These are phyloP conservation scores for Magnaporthiopsis poae DNA, from an alignment of 2,329 filamentous ascomycete species.

Conservation along the genomic window DNA sequence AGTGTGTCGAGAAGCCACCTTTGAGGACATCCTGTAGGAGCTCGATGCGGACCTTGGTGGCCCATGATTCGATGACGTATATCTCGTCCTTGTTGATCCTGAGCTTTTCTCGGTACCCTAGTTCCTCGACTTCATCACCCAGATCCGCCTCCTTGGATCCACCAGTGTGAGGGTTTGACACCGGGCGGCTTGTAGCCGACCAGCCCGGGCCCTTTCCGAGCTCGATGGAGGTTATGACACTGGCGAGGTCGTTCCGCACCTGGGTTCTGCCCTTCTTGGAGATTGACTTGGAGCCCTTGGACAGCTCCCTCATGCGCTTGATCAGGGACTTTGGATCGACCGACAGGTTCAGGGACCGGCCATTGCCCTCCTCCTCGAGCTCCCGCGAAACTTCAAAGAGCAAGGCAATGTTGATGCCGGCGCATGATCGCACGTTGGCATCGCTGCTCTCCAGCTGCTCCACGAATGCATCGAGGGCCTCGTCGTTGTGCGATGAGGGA, in stretches of 20 bases:
- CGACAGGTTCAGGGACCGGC: constrained; percentile 37
- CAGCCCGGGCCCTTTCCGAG: constrained; percentile 45
- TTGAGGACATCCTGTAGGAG: constrained; percentile 39
- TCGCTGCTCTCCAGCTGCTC: constrained; percentile 75
- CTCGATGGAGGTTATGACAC: constrained; percentile 45
- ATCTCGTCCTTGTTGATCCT: constrained; percentile 21
- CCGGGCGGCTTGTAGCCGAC: constrained; percentile 35
- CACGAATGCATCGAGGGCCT: constrained; percentile 68
- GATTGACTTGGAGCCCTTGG: constrained; percentile 37
- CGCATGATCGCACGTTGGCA: constrained; percentile 62
- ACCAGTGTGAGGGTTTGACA: constrained; percentile 32
- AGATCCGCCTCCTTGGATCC: constrained; percentile 31
- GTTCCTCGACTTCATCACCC: constrained; percentile 33
- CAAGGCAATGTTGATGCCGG: constrained; percentile 71
- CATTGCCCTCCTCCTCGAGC: constrained; percentile 36
- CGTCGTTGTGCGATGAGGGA: constrained; percentile 56
- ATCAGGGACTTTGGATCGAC: constrained; percentile 41
- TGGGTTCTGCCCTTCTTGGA: constrained; percentile 40
- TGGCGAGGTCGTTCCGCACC: constrained; percentile 38
- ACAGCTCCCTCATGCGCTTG: constrained; percentile 37
- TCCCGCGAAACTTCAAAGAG: constrained; percentile 62
- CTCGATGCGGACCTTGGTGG: constrained; percentile 36
- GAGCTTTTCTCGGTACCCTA: constrained; percentile 44
- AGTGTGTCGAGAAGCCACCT: constrained; percentile 32
- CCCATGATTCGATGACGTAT: constrained; percentile 39